Evolutionary conservation across 306 rosid species (phyloP).

Genomic region (Carpinus viminea): DNA sequence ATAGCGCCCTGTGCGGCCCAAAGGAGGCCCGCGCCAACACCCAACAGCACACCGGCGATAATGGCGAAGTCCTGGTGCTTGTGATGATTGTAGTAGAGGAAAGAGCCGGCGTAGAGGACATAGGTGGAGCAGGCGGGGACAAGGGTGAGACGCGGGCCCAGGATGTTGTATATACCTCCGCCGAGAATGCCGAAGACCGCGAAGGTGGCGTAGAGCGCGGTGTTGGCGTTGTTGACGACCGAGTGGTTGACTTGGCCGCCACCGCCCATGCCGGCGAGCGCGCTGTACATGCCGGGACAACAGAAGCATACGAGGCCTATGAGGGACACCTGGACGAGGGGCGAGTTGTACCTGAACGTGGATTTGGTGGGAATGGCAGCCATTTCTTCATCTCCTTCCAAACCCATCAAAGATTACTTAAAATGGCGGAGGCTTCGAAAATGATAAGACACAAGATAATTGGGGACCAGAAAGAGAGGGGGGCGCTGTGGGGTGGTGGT

Average conservation of each 20-base stretch:
- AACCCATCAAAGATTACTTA: constrained; percentile 43
- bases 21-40: constrained; percentile 77
- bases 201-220: constrained; percentile 77
- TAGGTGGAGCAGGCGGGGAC: constrained; percentile 74
- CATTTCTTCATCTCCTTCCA: constrained; percentile 40
- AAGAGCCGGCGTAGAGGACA: constrained; percentile 76
- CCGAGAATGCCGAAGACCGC: constrained; percentile 87
- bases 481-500: too few species aligned
- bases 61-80: constrained; percentile 62
- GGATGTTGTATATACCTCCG: constrained; percentile 92
- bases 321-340: constrained; percentile 53
- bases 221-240: constrained; percentile 74
- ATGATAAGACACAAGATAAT: background rate
- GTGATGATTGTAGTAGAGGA: constrained; percentile 84
- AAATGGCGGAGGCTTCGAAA: background rate
- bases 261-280: constrained; percentile 91
- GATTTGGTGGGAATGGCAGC: constrained; percentile 30
- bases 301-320: constrained; percentile 87
- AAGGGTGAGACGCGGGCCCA: constrained; percentile 85
- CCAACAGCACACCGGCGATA: constrained; percentile 65
- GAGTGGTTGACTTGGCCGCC: constrained; percentile 79
- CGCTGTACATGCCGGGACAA: constrained; percentile 96
- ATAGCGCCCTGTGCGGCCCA: constrained; percentile 94
- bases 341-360: constrained; percentile 68
- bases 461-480: background rate